Percentiles rank a stretch among this genome's conserved stretches.
Evolutionary conservation across 345 rosid genomes (phyloP).

Genomic region (Sapria himalayana): DNA sequence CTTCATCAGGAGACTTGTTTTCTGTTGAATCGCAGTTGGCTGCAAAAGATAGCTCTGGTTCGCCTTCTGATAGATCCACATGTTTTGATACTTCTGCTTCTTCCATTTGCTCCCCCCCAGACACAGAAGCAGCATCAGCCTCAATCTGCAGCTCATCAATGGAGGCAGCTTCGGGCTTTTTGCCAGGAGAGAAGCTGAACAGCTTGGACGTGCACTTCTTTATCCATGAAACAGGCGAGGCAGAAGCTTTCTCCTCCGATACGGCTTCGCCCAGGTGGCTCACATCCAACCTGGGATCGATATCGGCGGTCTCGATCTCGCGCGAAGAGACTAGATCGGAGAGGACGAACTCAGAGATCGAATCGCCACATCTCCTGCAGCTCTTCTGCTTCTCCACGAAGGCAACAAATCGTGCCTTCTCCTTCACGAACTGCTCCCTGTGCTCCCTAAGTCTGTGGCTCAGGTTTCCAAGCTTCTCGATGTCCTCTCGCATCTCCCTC

Average conservation of each 20-base stretch:
- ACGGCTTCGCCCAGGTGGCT: no score
- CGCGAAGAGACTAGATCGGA: conserved; percentile 35
- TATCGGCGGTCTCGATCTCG: conserved; percentile 35
- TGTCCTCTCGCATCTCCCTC: conserved; percentile 61
- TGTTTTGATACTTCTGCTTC: conserved; percentile 19
- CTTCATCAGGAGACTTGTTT: conserved; percentile 20
- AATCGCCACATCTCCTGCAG: conserved; percentile 54
- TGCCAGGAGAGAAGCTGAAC: conserved; percentile 50
- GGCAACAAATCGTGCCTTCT: conserved; percentile 57
- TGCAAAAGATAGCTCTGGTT: conserved; percentile 23
- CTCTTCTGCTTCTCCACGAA: conserved; percentile 50
- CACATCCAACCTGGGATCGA: no score
- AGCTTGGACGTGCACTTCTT: conserved; percentile 70
- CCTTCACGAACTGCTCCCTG: conserved; percentile 54
- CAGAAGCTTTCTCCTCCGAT: no score
- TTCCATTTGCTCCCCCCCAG: conserved; percentile 15
- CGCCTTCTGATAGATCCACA: conserved; percentile 13
- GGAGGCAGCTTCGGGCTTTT: conserved; percentile 24
- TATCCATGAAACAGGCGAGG: conserved; percentile 53
- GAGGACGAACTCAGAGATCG: conserved; percentile 45
- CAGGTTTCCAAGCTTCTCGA: conserved; percentile 59
- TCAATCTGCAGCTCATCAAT: conserved; percentile 15
- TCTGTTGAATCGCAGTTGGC: conserved; percentile 20
- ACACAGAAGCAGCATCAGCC: conserved; percentile 9
- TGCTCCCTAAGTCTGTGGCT: conserved; percentile 61